These are phyloP conservation scores for Epichloe uncinata DNA, from an alignment of 2,329 filamentous ascomycete species.

Conservation along the genomic window DNA sequence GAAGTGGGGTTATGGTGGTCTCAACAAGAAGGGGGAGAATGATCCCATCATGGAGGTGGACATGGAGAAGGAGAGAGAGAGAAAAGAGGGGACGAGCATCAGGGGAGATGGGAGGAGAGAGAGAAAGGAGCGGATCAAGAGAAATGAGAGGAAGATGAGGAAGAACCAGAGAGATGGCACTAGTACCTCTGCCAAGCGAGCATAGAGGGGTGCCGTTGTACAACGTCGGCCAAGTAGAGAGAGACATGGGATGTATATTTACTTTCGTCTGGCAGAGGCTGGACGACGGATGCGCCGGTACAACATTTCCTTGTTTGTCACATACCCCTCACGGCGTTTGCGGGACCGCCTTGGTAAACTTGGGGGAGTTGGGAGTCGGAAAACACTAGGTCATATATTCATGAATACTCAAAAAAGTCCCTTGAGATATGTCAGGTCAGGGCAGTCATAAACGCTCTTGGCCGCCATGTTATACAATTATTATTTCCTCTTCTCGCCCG, in stretches of 20 bases:
- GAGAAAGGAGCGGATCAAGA: constrained; percentile 54
- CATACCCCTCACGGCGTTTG: no score
- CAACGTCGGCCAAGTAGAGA: no score
- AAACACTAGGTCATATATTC: neutral
- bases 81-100: constrained; percentile 48
- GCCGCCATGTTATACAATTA: neutral
- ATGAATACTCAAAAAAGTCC: neutral
- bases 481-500: neutral
- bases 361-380: constrained; percentile 14
- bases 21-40: constrained; percentile 70
- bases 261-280: no score
- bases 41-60: constrained; percentile 93
- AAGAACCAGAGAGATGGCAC: constrained; percentile 44
- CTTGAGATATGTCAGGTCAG: neutral
- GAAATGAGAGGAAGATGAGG: constrained; percentile 57
- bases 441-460: neutral
- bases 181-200: neutral
- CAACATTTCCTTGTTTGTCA: neutral
- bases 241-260: no score
- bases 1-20: constrained; percentile 89
- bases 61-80: constrained; percentile 52
- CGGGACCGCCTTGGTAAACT: constrained; percentile 6
- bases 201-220: neutral
- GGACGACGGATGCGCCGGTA: no score
- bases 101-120: constrained; percentile 49